These are phyloP conservation scores for Graphilbum ipis-grandicollis DNA, from an alignment of 2,329 filamentous ascomycete species.

Conservation along the genomic window DNA sequence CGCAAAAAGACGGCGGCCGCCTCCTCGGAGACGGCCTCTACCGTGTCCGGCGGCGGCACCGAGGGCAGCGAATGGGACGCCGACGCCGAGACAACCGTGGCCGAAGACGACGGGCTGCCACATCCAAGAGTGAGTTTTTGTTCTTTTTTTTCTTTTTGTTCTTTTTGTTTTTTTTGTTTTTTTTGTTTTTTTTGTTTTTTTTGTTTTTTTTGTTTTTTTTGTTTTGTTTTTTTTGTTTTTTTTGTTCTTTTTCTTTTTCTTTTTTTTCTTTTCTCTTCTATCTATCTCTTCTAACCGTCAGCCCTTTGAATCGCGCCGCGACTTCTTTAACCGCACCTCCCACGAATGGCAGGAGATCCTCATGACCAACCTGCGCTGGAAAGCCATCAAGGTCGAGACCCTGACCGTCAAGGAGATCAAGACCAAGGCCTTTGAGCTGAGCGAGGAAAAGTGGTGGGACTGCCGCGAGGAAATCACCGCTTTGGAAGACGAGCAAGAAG, in stretches of 20 bases:
- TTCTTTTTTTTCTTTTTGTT: neutral
- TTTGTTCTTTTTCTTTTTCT: neutral
- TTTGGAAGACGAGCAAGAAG: constrained; percentile 91
- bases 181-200: neutral
- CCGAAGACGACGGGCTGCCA: constrained; percentile 58
- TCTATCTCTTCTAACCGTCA: constrained; percentile 22
- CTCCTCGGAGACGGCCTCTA: constrained; percentile 23
- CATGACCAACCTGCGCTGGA: constrained; percentile 56
- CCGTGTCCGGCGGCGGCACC: constrained; percentile 22
- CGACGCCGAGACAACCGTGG: constrained; percentile 27
- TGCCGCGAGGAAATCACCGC: constrained; percentile 82
- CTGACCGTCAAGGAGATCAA: constrained; percentile 81
- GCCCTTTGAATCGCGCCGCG: constrained; percentile 77
- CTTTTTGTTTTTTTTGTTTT: constrained; percentile 7
- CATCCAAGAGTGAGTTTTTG: constrained; percentile 36
- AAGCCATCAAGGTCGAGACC: constrained; percentile 47
- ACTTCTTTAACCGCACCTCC: constrained; percentile 81
- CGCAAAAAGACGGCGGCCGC: constrained; percentile 31
- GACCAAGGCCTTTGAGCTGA: constrained; percentile 73
- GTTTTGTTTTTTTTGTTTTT: constrained; percentile 1
- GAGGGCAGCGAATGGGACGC: constrained; percentile 27
- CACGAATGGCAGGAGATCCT: constrained; percentile 82
- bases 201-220: neutral
- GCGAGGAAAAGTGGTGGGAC: constrained; percentile 98
- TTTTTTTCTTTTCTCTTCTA: neutral